These are phyloP conservation scores for Acacia confusa DNA, from an alignment of 306 rosid genomes.

Conservation along the genomic window DNA sequence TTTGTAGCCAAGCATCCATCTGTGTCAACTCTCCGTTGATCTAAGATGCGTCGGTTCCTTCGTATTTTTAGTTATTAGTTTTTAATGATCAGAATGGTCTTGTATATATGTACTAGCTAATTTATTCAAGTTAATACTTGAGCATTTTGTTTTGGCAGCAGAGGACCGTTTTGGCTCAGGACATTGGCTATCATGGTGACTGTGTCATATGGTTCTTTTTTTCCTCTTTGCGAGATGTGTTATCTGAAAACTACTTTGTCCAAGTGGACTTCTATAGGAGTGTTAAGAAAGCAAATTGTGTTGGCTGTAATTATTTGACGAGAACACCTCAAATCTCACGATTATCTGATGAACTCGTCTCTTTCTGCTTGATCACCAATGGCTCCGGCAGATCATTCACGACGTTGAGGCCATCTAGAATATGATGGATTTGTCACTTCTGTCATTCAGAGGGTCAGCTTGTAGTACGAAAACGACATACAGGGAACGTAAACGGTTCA, in stretches of 20 bases:
- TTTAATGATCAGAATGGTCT: not conserved
- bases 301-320: not conserved
- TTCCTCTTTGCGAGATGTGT: not conserved
- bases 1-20: slow-evolving; percentile 11
- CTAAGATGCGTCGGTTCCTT: slow-evolving; percentile 14
- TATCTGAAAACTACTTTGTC: not conserved
- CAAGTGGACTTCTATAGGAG: not conserved
- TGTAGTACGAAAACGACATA: not conserved
- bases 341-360: not conserved
- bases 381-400: not conserved
- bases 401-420: not conserved
- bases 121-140: slow-evolving; percentile 26
- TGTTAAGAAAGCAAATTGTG: not conserved
- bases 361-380: not conserved
- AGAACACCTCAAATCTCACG: not conserved
- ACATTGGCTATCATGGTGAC: not conserved
- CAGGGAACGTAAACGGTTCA: not conserved
- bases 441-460: no score
- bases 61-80: not conserved
- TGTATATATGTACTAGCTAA: slow-evolving; percentile 44
- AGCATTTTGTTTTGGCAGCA: slow-evolving; percentile 18
- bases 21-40: slow-evolving; percentile 42
- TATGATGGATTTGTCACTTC: no score
- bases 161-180: not conserved
- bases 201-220: no score